Conservation (phyloP, 148 eudicot genomes). For the Agrostemma githago region DNA sequence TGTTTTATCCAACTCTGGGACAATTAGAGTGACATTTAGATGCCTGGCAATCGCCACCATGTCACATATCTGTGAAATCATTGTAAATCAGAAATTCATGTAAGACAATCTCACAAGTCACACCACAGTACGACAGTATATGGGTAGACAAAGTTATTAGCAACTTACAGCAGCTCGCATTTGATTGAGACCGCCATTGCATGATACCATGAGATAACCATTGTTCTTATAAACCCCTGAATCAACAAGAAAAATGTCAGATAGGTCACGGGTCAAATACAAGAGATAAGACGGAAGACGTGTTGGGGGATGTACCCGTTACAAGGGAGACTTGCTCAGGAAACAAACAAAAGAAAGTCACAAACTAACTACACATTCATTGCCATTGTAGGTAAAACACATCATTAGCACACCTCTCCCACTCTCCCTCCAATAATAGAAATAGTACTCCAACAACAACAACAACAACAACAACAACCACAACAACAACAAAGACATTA, state of each 20-base stretch:
- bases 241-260: slow-evolving; percentile 8
- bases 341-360: slow-evolving; percentile 7
- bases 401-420: not conserved
- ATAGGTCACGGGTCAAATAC: too few relatives aligned
- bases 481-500: not conserved
- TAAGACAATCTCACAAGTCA: not conserved
- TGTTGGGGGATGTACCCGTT: too few relatives aligned
- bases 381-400: not conserved
- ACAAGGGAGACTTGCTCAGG: not conserved
- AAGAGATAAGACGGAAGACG: slow-evolving; percentile 10
- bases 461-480: not conserved
- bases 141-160: not conserved
- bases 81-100: not conserved
- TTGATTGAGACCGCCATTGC: slow-evolving; percentile 79
- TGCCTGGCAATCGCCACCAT: slow-evolving; percentile 74
- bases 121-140: not conserved
- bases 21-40: slow-evolving; percentile 61
- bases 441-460: not conserved
- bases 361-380: not conserved
- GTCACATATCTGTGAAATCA: slow-evolving; percentile 57
- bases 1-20: slow-evolving; percentile 66
- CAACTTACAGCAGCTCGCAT: slow-evolving; percentile 67
- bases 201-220: slow-evolving; percentile 71
- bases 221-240: slow-evolving; percentile 62
- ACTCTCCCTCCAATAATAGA: slow-evolving; percentile 10